Percentiles rank a stretch among this genome's conserved stretches.
Conservation (phyloP, 116 monocot genomes). For the Cymodocea nodosa region DNA sequence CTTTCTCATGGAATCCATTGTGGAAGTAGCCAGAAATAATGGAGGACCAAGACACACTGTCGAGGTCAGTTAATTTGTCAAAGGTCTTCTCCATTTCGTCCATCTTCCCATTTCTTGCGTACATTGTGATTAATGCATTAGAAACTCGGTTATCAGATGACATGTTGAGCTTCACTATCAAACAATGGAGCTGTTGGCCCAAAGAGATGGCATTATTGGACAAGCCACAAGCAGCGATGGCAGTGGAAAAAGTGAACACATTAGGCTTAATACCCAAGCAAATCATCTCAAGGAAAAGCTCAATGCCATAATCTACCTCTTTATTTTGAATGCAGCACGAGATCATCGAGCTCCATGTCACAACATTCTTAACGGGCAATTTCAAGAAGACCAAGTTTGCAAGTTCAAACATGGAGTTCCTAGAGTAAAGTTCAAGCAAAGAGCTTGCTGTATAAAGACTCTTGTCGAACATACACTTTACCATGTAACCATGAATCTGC, state of each 20-base stretch:
- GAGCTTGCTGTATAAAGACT: too few relatives aligned
- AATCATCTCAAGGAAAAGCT: constrained; percentile 36
- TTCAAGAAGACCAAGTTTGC: background rate
- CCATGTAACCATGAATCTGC: too few relatives aligned
- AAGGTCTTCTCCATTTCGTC: constrained; percentile 37
- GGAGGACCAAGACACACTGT: constrained; percentile 52
- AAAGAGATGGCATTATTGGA: constrained; percentile 6
- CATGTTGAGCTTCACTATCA: constrained; percentile 34
- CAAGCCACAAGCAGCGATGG: constrained; percentile 34
- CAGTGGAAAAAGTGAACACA: constrained; percentile 44
- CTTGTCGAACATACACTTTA: too few relatives aligned
- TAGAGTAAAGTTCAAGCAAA: too few relatives aligned
- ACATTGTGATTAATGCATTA: constrained; percentile 59
- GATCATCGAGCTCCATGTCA: constrained; percentile 80
- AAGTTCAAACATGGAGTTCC: too few relatives aligned
- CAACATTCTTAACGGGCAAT: constrained; percentile 28
- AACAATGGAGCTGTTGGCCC: constrained; percentile 42
- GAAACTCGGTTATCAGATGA: constrained; percentile 23
- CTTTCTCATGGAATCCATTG: constrained; percentile 33
- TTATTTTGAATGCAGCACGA: constrained; percentile 29
- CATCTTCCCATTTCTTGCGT: constrained; percentile 28
- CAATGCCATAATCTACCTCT: constrained; percentile 27
- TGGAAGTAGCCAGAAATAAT: constrained; percentile 57
- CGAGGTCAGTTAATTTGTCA: constrained; percentile 23
- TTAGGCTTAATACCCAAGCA: constrained; percentile 30